Percentiles rank a stretch among this genome's conserved stretches.
These are phyloP conservation scores for Theobroma cacao DNA, from an alignment of 345 rosid genomes.

Conservation along the genomic window DNA sequence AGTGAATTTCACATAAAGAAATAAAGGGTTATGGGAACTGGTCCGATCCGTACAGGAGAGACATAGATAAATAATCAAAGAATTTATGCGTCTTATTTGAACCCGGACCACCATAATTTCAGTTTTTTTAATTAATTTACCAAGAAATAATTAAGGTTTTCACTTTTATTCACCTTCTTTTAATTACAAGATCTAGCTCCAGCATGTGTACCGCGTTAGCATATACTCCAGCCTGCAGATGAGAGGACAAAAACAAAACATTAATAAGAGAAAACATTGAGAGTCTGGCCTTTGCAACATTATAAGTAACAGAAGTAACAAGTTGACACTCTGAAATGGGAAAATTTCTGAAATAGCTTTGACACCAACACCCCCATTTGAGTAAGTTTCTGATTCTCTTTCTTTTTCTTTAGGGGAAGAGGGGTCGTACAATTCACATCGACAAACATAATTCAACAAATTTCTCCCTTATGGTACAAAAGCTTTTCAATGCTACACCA, in stretches of 20 bases:
- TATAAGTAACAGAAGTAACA: not conserved
- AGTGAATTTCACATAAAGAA: not conserved
- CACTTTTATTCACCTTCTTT: slow-evolving; percentile 45
- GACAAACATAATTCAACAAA: not conserved
- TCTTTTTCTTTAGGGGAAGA: not conserved
- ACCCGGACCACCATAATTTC: not conserved
- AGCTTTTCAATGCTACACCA: not conserved
- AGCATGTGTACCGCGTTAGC: slow-evolving; percentile 69
- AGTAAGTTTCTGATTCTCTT: not conserved
- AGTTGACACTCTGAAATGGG: not conserved
- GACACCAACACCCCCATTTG: not conserved
- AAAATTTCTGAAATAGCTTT: not conserved
- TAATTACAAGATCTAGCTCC: slow-evolving; percentile 66
- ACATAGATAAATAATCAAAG: too few relatives aligned
- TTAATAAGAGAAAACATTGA: not conserved
- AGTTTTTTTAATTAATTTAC: not conserved
- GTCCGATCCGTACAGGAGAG: too few relatives aligned
- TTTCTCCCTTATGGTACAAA: not conserved
- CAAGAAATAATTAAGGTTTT: not conserved
- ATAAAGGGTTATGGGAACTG: not conserved
- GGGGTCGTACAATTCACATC: not conserved
- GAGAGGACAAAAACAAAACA: not conserved
- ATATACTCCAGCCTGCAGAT: slow-evolving; percentile 71
- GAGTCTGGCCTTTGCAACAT: not conserved
- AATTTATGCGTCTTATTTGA: too few relatives aligned